These are phyloP conservation scores for Iodosphaeria phyllophila DNA, from an alignment of 2,329 filamentous ascomycete genomes.

Conservation along the genomic window DNA sequence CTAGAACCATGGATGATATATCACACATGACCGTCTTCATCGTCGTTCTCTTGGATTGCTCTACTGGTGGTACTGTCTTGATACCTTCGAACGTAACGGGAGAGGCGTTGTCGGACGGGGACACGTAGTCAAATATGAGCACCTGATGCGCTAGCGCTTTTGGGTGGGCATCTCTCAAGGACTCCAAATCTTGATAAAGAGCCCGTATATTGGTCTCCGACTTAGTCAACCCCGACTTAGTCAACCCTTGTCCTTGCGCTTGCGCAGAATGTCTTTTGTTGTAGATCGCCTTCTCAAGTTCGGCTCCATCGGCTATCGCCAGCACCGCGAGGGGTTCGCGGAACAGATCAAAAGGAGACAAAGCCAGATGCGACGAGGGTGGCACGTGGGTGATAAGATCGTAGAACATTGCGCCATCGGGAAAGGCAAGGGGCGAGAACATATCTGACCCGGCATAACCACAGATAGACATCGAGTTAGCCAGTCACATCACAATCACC, in stretches of 20 bases:
- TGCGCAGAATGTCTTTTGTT: slow-evolving; percentile 34
- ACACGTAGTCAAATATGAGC: slow-evolving; percentile 57
- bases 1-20: slow-evolving; percentile 53
- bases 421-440: slow-evolving; percentile 84
- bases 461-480: slow-evolving; percentile 3
- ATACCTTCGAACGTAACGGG: slow-evolving; percentile 58
- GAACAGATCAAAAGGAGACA: slow-evolving; percentile 81
- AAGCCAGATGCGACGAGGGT: slow-evolving; percentile 57
- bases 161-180: slow-evolving; percentile 52
- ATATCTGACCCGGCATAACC: too few relatives aligned
- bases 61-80: slow-evolving; percentile 47
- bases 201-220: slow-evolving; percentile 38
- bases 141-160: slow-evolving; percentile 63
- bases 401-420: slow-evolving; percentile 71
- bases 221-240: slow-evolving; percentile 28
- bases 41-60: slow-evolving; percentile 56
- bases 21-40: slow-evolving; percentile 69
- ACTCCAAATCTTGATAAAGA: slow-evolving; percentile 49
- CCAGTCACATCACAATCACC: neutral
- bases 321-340: slow-evolving; percentile 70
- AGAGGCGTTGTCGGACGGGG: slow-evolving; percentile 25
- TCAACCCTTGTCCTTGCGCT: too few relatives aligned
- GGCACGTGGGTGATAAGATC: slow-evolving; percentile 68
- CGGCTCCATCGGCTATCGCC: slow-evolving; percentile 65
- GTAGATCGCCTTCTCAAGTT: slow-evolving; percentile 37